Base-by-base conservation (phyloP, 768 basidiomycete genomes). In the Coprinopsis marcescibilis region DNA sequence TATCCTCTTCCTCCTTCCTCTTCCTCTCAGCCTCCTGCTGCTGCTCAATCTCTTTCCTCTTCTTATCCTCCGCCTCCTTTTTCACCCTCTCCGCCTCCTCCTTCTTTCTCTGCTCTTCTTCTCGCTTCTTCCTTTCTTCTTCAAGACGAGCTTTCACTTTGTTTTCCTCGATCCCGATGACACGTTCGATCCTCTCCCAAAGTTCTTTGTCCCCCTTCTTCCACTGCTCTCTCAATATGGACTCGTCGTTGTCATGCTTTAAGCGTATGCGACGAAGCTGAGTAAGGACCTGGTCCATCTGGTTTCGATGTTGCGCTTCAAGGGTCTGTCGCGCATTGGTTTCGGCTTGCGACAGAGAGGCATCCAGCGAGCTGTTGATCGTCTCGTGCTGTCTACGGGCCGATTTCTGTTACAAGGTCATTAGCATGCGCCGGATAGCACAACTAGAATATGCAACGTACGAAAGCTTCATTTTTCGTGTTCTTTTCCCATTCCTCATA, bases 81-180 rank as follows among this genome's bases (percentile, higher is more conserved):
- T 60, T 64, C 49, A 70, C 68, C 51, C 69, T 66, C 54, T 73
- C 74, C 24, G 61, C 64, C 35, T 69, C 63, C 19, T 61, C 65
- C 55, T 60, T 66, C 55, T 57, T 65, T 35, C 65, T 50, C 44
- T 77, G 76, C 48, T 78, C 79, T 49, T 79, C 70, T 55, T 60
- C 60, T 45, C 52, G 62, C 55, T 60, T 75, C 57, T 66, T 75
- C 47, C 75, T 66, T 60, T 87, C 84, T 17, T 72, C 79, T 48
- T 81, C 83, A 30, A 80, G 54, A 46, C 59, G 67, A 50, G 60
- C 68, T 7, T 69, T 70, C 17, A 75, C 61, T 49, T 78, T 82
- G 23, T 79, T 81, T 51, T 85, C 81, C 56, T 87, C 83, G 2
- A 63, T 24, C 55, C 74, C 74, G 51, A 89, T 88, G 5, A 72